Percentiles rank a stretch among this genome's conserved stretches.
phyloP scores from a whole-genome alignment of 495 filamentous ascomycete genomes.

The Terfezia claveryi region DNA sequence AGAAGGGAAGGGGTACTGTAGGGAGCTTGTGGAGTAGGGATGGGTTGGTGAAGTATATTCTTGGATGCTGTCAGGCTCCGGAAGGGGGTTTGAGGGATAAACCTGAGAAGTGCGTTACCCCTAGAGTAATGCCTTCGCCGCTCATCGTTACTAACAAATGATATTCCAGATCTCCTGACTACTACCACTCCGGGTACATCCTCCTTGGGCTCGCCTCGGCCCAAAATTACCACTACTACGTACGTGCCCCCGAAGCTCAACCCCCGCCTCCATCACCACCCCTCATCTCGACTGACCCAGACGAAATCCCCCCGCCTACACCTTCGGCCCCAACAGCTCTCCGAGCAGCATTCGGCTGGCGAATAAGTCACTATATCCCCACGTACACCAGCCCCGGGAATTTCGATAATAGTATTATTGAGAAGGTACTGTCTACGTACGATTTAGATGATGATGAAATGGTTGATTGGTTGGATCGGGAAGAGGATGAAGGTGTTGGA shows the following conservation, averaged over 20 bases:
- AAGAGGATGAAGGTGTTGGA: not conserved
- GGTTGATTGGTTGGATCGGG: conserved; percentile 9
- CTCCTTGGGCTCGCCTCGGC: conserved; percentile 64
- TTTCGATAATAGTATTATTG: not conserved
- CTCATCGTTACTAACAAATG: not conserved
- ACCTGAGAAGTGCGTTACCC: conserved; percentile 52
- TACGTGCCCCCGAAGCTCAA: conserved; percentile 2
- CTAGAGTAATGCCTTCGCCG: not conserved
- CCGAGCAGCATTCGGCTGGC: not conserved
- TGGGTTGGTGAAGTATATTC: conserved; percentile 67
- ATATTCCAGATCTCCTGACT: conserved; percentile 43
- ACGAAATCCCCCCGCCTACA: conserved; percentile 18
- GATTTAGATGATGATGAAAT: conserved; percentile 11
- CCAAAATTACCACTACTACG: conserved; percentile 53
- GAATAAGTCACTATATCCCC: not conserved
- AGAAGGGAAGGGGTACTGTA: conserved; percentile 16
- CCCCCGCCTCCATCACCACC: conserved; percentile 26
- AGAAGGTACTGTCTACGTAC: not conserved
- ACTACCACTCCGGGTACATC: conserved; percentile 82
- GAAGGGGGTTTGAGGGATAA: conserved; percentile 81
- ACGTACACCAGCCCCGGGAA: not conserved
- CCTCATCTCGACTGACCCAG: conserved; percentile 35
- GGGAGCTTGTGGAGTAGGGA: conserved; percentile 55
- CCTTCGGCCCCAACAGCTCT: not conserved
- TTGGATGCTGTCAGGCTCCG: conserved; percentile 62